Conservation (phyloP, 164 flowering plant species). For the Kalanchoe fedtschenkoi region DNA sequence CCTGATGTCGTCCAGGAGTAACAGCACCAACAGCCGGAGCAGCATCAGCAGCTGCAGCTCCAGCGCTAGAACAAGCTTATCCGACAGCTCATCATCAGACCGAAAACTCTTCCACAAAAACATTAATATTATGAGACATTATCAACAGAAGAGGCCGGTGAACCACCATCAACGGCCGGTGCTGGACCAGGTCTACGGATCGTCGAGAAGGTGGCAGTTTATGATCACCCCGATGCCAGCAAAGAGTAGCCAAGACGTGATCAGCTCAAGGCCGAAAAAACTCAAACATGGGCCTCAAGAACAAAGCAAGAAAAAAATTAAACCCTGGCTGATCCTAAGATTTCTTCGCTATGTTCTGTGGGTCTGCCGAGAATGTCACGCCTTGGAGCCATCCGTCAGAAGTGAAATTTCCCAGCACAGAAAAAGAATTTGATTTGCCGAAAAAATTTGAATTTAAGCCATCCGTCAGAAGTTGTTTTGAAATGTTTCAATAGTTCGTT, state of each 20-base stretch:
- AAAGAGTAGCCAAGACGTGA: conserved; percentile 18
- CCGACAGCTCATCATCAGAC: conserved; percentile 29
- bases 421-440: too few relatives aligned
- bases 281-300: neutral
- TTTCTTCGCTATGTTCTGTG: conserved; percentile 33
- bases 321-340: conserved; percentile 23
- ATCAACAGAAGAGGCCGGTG: neutral
- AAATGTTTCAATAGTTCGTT: too few relatives aligned
- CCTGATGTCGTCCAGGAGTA: conserved; percentile 45
- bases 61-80: conserved; percentile 45
- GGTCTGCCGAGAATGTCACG: conserved; percentile 57
- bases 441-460: too few relatives aligned
- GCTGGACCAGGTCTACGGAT: conserved; percentile 18
- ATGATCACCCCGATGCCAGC: conserved; percentile 34
- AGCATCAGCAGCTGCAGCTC: conserved; percentile 51
- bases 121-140: neutral
- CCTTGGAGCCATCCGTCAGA: conserved; percentile 33
- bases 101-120: conserved; percentile 13
- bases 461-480: too few relatives aligned
- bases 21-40: conserved; percentile 50
- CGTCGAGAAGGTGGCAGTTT: conserved; percentile 50
- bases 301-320: neutral
- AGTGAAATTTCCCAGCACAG: too few relatives aligned
- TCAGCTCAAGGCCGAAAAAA: conserved; percentile 11
- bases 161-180: neutral